Base-by-base conservation (phyloP, 2,329 filamentous ascomycete species). In the Didymella keratinophila region DNA sequence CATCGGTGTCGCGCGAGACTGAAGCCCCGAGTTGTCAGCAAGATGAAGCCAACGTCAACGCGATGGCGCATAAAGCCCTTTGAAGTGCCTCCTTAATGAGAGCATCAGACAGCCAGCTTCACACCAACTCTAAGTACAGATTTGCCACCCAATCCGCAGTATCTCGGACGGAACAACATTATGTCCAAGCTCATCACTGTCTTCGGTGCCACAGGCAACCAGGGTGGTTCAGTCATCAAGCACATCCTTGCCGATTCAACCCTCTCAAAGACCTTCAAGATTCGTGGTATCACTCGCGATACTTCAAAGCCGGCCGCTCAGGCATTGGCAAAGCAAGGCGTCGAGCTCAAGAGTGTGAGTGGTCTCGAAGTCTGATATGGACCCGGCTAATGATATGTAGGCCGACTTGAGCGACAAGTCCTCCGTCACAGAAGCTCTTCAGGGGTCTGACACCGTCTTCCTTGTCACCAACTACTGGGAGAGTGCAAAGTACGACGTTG, bases 201-300 rank as follows among this genome's bases (percentile, higher is more conserved):
- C 23, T 83, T 84, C 49, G 83, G 83, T 9, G 82, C 82, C 21
- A 85, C 83, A 0, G 82, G 83, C 58, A 77, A 81, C 34, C 83
- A 85, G 68, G 83, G 83, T 18, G 74, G 80, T 11, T 81, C 81
- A 9, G 75, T 84, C 9, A 73, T 84, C 53, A 69, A 78, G 46
- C 69, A 75, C 25, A 73, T 86, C 11, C 76, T 84, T 10, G 74
- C 75, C 34, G 78, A 84, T 62, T 64, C 78, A 1, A 66, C 69
- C 2, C 76, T 85, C 18, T 81, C 80, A 1, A 65, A 77, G 41
- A 65, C 79, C 52, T 86, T 79, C 73, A 79, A 74, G 45, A 76
- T 86, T 55, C 80, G 83, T 9, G 83, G 77, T 36, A 77, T 86
- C 47, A 84, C 81, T 12, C 81, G 83, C n/a, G 78, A 84, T 34